Percentiles rank a stretch among this genome's conserved stretches.
phyloP scores from a whole-genome alignment of 2,329 filamentous ascomycete species.

The Fusarium sambucinum region DNA sequence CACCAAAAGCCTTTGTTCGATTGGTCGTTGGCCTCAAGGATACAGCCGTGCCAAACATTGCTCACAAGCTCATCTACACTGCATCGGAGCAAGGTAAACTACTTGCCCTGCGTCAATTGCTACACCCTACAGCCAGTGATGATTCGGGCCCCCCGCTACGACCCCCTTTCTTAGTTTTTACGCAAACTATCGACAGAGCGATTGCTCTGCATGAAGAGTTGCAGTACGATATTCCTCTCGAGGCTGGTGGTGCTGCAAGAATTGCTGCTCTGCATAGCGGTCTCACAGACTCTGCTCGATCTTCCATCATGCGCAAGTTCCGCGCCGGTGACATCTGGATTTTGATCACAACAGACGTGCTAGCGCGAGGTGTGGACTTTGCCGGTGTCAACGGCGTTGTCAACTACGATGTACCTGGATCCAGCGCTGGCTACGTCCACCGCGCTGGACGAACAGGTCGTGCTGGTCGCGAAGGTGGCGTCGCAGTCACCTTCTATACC shows the following conservation, averaged over 20 bases:
- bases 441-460: constrained; percentile 91
- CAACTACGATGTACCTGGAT: constrained; percentile 97
- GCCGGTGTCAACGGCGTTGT: constrained; percentile 94
- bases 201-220: constrained; percentile 89
- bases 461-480: constrained; percentile 86
- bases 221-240: constrained; percentile 90
- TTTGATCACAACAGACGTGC: constrained; percentile 92
- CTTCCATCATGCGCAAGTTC: constrained; percentile 88
- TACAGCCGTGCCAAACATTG: constrained; percentile 91
- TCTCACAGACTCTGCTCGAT: constrained; percentile 79
- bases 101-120: constrained; percentile 86
- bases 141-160: constrained; percentile 73
- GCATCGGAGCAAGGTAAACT: constrained; percentile 95
- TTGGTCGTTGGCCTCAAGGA: constrained; percentile 97
- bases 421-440: constrained; percentile 90
- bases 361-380: constrained; percentile 94
- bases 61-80: constrained; percentile 89
- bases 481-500: constrained; percentile 94
- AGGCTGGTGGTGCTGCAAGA: constrained; percentile 84
- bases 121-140: constrained; percentile 76
- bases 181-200: constrained; percentile 93
- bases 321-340: constrained; percentile 95
- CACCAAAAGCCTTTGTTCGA: constrained; percentile 73
- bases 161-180: constrained; percentile 94
- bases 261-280: constrained; percentile 93